Conservation (phyloP, 495 filamentous ascomycete species). For the Extremus antarcticus region DNA sequence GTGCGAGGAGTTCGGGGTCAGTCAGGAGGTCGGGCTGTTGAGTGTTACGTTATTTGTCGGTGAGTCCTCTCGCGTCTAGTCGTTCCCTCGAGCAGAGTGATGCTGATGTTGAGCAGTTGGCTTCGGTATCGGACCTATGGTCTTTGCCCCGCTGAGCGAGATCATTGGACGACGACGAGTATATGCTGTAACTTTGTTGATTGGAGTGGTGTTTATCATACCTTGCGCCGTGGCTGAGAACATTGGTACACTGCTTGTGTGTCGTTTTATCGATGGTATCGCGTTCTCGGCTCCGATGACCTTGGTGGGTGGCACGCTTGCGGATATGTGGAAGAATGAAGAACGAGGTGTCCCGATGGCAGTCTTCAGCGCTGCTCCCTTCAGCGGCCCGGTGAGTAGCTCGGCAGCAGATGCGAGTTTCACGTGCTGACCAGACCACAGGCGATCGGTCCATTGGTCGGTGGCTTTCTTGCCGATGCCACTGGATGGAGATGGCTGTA, state of each 20-base stretch:
- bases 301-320: constrained; percentile 59
- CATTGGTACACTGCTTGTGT: constrained; percentile 54
- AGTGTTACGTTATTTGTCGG: constrained; percentile 46
- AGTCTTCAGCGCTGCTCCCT: constrained; percentile 61
- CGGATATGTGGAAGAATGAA: constrained; percentile 53
- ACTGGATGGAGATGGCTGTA: constrained; percentile 43
- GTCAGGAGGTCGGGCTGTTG: constrained; percentile 54
- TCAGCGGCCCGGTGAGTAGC: constrained; percentile 47
- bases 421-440: constrained; percentile 16
- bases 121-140: constrained; percentile 72
- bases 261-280: constrained; percentile 54
- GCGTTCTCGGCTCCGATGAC: constrained; percentile 58
- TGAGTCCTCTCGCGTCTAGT: constrained; percentile 2
- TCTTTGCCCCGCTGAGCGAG: constrained; percentile 67
- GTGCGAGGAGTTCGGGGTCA: constrained; percentile 48
- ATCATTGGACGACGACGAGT: constrained; percentile 52
- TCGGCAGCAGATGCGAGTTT: too few species aligned
- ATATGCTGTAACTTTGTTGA: constrained; percentile 46
- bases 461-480: constrained; percentile 24
- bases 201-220: constrained; percentile 57
- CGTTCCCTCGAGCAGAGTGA: not conserved
- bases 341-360: constrained; percentile 59
- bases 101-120: not conserved
- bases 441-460: constrained; percentile 21
- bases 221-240: constrained; percentile 58